Conservation (phyloP, 805 yeast species). For the Zygotorulaspora florentina region DNA sequence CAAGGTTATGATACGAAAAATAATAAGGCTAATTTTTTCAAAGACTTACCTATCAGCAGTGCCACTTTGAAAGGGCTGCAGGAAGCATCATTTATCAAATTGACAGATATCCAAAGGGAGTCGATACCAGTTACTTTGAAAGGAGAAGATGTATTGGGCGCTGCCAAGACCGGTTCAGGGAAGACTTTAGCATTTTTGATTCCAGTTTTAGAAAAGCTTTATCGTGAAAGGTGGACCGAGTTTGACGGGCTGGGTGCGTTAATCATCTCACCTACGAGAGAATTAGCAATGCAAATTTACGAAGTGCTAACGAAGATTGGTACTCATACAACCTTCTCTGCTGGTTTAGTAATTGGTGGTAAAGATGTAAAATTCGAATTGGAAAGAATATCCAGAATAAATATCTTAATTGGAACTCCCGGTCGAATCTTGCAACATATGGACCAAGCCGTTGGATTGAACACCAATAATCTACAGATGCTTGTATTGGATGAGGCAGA, state of each 20-base stretch:
- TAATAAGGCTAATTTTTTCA: slow-evolving; percentile 48
- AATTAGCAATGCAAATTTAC: slow-evolving; percentile 83
- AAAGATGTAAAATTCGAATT: slow-evolving; percentile 79
- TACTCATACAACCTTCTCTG: slow-evolving; percentile 66
- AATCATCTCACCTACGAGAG: slow-evolving; percentile 89
- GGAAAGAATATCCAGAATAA: slow-evolving; percentile 73
- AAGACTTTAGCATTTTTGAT: slow-evolving; percentile 83
- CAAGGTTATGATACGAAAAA: slow-evolving; percentile 48
- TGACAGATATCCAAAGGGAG: slow-evolving; percentile 83
- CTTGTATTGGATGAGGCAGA: slow-evolving; percentile 90
- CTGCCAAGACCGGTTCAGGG: slow-evolving; percentile 84
- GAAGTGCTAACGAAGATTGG: slow-evolving; percentile 85
- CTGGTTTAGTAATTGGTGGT: slow-evolving; percentile 92
- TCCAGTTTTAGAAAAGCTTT: slow-evolving; percentile 70
- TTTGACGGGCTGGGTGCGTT: slow-evolving; percentile 86
- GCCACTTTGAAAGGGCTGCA: slow-evolving; percentile 67
- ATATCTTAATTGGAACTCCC: slow-evolving; percentile 86
- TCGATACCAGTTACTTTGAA: slow-evolving; percentile 73
- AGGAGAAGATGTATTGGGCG: slow-evolving; percentile 77
- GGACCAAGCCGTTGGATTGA: slow-evolving; percentile 83
- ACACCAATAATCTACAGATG: slow-evolving; percentile 67
- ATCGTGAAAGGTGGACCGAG: slow-evolving; percentile 70
- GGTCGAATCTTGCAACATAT: slow-evolving; percentile 86
- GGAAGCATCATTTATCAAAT: slow-evolving; percentile 67
- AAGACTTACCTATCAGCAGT: slow-evolving; percentile 70